Conservation (phyloP, 2,329 filamentous ascomycete genomes). For the Hypoxylon sp. region DNA sequence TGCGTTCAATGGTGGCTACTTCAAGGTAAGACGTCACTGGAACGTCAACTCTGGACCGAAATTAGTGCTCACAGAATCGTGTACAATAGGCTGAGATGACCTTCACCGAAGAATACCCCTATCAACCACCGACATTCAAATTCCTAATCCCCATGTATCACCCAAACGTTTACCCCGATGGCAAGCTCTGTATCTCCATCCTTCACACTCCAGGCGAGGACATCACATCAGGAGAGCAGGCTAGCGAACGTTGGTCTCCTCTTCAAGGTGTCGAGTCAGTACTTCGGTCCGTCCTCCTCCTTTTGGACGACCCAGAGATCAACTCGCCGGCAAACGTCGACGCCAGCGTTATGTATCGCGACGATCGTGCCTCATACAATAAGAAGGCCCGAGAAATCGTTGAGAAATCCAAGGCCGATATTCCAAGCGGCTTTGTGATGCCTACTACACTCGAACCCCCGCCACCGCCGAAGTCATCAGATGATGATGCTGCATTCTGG, state of each 20-base stretch:
- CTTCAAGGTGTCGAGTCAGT: slow-evolving; percentile 96
- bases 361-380: slow-evolving; percentile 78
- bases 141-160: slow-evolving; percentile 87
- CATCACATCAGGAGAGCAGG: slow-evolving; percentile 89
- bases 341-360: slow-evolving; percentile 87
- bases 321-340: slow-evolving; percentile 96
- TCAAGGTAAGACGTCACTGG: slow-evolving; percentile 68
- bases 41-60: neutral
- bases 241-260: slow-evolving; percentile 94
- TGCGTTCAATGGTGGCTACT: slow-evolving; percentile 92
- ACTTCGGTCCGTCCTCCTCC: slow-evolving; percentile 89
- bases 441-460: slow-evolving; percentile 78
- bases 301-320: slow-evolving; percentile 94
- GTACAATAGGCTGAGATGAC: slow-evolving; percentile 79
- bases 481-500: slow-evolving; percentile 87
- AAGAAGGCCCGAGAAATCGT: slow-evolving; percentile 77
- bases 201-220: slow-evolving; percentile 94
- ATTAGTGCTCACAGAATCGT: slow-evolving; percentile 15
- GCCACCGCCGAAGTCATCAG: slow-evolving; percentile 72
- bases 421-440: slow-evolving; percentile 85
- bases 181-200: slow-evolving; percentile 95
- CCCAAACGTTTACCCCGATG: slow-evolving; percentile 93
- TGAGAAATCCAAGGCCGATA: slow-evolving; percentile 80
- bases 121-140: slow-evolving; percentile 87
- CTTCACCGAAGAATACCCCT: slow-evolving; percentile 91